Base-by-base conservation (phyloP, 1,284 basidiomycete species). In the Apiotrichum laibachii region DNA sequence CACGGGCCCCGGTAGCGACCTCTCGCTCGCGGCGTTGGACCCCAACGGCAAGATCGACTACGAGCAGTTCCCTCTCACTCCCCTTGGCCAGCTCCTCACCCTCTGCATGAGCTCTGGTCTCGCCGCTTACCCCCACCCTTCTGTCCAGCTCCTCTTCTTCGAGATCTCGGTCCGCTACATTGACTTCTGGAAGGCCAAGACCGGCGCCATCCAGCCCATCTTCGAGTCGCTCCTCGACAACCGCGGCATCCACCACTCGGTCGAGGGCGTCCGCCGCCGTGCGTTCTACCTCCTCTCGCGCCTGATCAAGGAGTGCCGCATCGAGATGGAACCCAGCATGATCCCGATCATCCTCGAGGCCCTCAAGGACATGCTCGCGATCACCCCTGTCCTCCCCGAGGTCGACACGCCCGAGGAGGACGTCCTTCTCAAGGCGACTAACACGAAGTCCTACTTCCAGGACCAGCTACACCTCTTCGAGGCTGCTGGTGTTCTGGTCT, bases 381-480 rank as follows among this genome's bases (percentile, higher is more conserved):
- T 85, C 50, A 70, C 72, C 7, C 80, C 82, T 26, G 71, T 75
- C 34, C 67, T 83, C 5, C 80, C 80, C 1, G 55, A 66, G 15
- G 55, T 67, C 6, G 73, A 69, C 83, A 88, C 76, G 11, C 74
- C 77, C 0, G 81, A 82, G 22, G 82, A 89, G 50, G 81, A 83
- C 53, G 65, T 80, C 18, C 71, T 98, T 26, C 79, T 85, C 21
- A 95, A 96, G 75, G 90, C 91, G 1, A 85, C 91, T 34, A 86
- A 85, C 42, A 82, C 84, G 64, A 70, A 71, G 51, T 68, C 66
- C 43, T 78, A 84, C 56, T 96, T 97, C 74, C 90, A 95, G 70
- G 86, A 92, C 37, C 96, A 99, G 77, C 82, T 98, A 12, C 94
- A 99, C 73, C 84, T 99, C 11, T 99, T 93, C 74, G 97, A 99